Evolutionary conservation across 2,329 filamentous ascomycete species (phyloP), one percentile per base, ranked within the genome.

Genomic region (Aspergillus sp.): DNA sequence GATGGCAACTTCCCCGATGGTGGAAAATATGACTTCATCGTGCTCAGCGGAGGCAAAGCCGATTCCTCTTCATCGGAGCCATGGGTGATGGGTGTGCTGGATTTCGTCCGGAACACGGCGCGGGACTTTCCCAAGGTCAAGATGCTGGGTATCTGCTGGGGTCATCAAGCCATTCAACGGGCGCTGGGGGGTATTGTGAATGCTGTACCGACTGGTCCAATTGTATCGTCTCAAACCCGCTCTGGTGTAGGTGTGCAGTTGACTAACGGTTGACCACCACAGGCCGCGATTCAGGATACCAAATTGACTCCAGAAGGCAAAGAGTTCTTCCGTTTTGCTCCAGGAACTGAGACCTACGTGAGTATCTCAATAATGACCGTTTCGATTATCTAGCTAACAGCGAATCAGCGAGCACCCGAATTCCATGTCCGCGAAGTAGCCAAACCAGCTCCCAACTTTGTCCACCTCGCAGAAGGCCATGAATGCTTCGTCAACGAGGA

Each of bases 21-120:
- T 13, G 54, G 54, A 4, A 53, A 57, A 19, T 74, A 71, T 53
- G 68, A 74, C 52, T 59, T 74, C 41, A 69, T 75, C 46, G 64
- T 74, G 43, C 50, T 74, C 9, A 71, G 69, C 49, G 72, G 73
- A 44, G 64, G 68, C 20, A 74, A 71, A 39, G 68, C 67, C n/a
- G 53, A 54, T 33, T 50, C 49, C 22, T 53, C 48, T 13, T 51
- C 42, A 17, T 53, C 50, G 41, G 71, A 75, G 53, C 67, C 71
- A 7, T 74, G 73, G 71, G 69, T 75, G 15, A 52, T 71, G 33
- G 64, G 68, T 33, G 61, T 74, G 5, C 65, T 74, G 49, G 56
- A 62, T 2, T 75, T 71, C 49, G 55, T 75, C 13, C 59, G 64
- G 19, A 57, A 59, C 4, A 56, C 69, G 10, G 66, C 60, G 3